phyloP scores from a whole-genome alignment of 2,329 filamentous ascomycete genomes.

The Macrophomina phaseolina region DNA sequence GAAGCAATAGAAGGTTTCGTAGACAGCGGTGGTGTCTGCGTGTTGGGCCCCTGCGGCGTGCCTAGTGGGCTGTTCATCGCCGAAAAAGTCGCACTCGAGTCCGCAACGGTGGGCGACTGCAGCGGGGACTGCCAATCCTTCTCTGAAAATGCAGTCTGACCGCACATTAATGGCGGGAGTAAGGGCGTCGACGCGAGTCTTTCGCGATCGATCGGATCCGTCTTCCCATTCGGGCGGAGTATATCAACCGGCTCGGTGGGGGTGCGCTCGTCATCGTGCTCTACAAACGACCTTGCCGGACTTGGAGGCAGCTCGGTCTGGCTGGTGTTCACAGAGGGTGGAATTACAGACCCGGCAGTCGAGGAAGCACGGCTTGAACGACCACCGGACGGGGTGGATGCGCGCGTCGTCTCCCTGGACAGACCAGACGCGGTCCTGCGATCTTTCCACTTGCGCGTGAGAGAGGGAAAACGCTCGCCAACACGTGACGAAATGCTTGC shows the following conservation, averaged over 20 bases:
- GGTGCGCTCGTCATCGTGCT: slow-evolving; percentile 16
- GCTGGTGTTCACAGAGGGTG: slow-evolving; percentile 45
- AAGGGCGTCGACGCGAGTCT: slow-evolving; percentile 80
- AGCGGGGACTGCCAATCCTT: slow-evolving; percentile 77
- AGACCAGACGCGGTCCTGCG: slow-evolving; percentile 42
- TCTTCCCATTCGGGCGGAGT: slow-evolving; percentile 53
- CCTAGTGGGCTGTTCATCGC: slow-evolving; percentile 54
- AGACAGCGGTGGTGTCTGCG: slow-evolving; percentile 75
- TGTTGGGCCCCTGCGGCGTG: slow-evolving; percentile 53
- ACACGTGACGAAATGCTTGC: slow-evolving; percentile 67
- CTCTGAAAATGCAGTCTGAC: slow-evolving; percentile 56
- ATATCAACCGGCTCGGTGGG: slow-evolving; percentile 42
- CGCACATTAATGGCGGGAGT: slow-evolving; percentile 78
- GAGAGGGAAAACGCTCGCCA: slow-evolving; percentile 63
- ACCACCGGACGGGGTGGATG: slow-evolving; percentile 57
- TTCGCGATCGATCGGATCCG: slow-evolving; percentile 58
- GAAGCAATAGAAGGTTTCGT: slow-evolving; percentile 79
- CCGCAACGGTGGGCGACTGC: slow-evolving; percentile 80
- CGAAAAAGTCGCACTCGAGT: slow-evolving; percentile 54
- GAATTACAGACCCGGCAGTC: slow-evolving; percentile 65
- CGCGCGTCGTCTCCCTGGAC: slow-evolving; percentile 21
- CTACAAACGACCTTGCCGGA: slow-evolving; percentile 27
- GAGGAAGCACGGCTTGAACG: slow-evolving; percentile 81
- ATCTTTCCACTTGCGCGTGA: slow-evolving; percentile 61
- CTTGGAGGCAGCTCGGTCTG: slow-evolving; percentile 37